phyloP scores from a whole-genome alignment of 495 filamentous ascomycete species.

The Tuber umbilicatum region DNA sequence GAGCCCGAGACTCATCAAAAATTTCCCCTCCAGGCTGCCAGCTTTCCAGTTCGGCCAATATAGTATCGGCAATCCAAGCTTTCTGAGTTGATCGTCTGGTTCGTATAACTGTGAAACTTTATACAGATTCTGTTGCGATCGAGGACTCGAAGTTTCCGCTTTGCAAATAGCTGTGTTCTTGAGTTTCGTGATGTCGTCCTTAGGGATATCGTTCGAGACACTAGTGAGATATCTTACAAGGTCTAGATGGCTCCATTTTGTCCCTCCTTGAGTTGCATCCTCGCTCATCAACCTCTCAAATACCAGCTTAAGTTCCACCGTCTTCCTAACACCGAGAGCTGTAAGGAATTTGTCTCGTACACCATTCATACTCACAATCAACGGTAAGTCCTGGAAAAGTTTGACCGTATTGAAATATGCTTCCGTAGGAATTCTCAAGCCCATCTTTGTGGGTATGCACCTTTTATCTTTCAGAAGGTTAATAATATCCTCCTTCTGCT shows the following conservation, averaged over 20 bases:
- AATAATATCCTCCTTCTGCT: constrained; percentile 59
- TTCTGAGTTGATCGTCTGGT: constrained; percentile 63
- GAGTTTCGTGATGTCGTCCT: constrained; percentile 71
- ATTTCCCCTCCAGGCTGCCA: constrained; percentile 61
- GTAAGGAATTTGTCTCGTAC: constrained; percentile 84
- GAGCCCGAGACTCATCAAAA: constrained; percentile 65
- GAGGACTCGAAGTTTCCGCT: constrained; percentile 54
- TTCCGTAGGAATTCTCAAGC: constrained; percentile 79
- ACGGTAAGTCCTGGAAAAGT: constrained; percentile 86
- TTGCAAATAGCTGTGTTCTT: constrained; percentile 71
- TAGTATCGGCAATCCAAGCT: constrained; percentile 66
- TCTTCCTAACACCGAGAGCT: constrained; percentile 75
- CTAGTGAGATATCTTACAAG: constrained; percentile 89
- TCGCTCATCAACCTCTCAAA: constrained; percentile 71
- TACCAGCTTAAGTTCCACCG: constrained; percentile 85
- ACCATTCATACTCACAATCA: constrained; percentile 61
- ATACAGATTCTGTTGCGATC: constrained; percentile 51
- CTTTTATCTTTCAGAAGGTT: constrained; percentile 58
- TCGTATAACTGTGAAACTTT: constrained; percentile 79
- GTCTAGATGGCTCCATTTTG: constrained; percentile 86
- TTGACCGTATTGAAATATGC: constrained; percentile 90
- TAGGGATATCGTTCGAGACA: constrained; percentile 81
- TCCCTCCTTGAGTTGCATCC: constrained; percentile 45
- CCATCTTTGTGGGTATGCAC: constrained; percentile 82
- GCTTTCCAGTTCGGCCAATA: constrained; percentile 72